Percentiles rank a stretch among this genome's conserved stretches.
phyloP scores from a whole-genome alignment of 371 early-diverging fungal genomes.

The Rhizoclosmatium hyalinum region DNA sequence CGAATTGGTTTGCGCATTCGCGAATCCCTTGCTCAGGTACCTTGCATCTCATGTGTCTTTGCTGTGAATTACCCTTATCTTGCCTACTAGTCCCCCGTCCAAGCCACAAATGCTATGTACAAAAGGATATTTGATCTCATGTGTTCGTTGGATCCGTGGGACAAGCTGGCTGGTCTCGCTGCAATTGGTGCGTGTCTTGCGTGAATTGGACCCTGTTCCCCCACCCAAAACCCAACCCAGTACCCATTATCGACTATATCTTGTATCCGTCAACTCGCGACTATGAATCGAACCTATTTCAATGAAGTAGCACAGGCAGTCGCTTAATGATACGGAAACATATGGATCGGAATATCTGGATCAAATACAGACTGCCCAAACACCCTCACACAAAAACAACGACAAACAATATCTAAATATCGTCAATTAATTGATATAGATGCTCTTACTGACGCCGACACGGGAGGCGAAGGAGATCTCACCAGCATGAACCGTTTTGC shows the following conservation, averaged over 20 bases:
- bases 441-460: constrained; percentile 81
- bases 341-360: too few species aligned
- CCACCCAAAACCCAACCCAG: background rate
- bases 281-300: too few species aligned
- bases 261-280: too few species aligned
- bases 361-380: too few species aligned
- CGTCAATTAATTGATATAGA: constrained; percentile 53
- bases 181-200: constrained; percentile 66
- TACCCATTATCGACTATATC: too few species aligned
- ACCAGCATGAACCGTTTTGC: constrained; percentile 80
- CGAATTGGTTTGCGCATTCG: background rate
- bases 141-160: constrained; percentile 69
- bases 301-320: too few species aligned
- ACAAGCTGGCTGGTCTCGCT: constrained; percentile 76
- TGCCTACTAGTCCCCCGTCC: constrained; percentile 51
- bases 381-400: too few species aligned
- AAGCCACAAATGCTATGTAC: constrained; percentile 73
- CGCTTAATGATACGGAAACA: too few species aligned
- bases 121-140: constrained; percentile 76
- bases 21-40: constrained; percentile 1
- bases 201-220: background rate
- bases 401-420: too few species aligned
- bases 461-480: constrained; percentile 82
- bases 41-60: background rate
- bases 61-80: background rate